phyloP scores from a whole-genome alignment of 257 asterid species.

The Solanum pinnatisectum region DNA sequence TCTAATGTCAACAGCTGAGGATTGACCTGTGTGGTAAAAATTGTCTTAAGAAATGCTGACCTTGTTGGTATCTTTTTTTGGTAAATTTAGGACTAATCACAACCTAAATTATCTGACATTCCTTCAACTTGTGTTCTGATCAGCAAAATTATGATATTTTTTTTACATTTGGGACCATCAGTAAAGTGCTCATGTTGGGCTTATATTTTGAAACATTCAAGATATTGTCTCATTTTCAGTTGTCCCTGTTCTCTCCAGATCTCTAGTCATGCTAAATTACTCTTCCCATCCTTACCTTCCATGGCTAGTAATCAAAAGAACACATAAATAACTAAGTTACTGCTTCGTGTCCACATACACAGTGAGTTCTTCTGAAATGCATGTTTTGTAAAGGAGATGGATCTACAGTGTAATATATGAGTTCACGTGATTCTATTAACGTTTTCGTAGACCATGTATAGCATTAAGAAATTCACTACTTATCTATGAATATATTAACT shows the following conservation, averaged over 20 bases:
- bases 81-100: neutral
- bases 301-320: neutral
- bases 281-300: neutral
- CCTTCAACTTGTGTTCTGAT: neutral
- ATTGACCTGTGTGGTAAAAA: neutral
- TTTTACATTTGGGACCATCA: neutral
- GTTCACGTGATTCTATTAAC: neutral
- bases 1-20: conserved; percentile 16
- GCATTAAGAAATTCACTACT: neutral
- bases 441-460: neutral
- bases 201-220: neutral
- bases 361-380: neutral
- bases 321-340: neutral
- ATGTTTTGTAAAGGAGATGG: neutral
- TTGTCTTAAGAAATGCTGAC: neutral
- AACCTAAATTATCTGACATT: neutral
- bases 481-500: neutral
- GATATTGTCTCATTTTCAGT: neutral
- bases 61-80: neutral
- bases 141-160: neutral
- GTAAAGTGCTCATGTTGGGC: neutral
- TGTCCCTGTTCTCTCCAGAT: neutral
- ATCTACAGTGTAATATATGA: neutral
- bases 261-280: neutral
- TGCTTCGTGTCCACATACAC: neutral